Evolutionary conservation across 2,329 filamentous ascomycete genomes (phyloP).

Genomic region (Fusarium globosum): DNA sequence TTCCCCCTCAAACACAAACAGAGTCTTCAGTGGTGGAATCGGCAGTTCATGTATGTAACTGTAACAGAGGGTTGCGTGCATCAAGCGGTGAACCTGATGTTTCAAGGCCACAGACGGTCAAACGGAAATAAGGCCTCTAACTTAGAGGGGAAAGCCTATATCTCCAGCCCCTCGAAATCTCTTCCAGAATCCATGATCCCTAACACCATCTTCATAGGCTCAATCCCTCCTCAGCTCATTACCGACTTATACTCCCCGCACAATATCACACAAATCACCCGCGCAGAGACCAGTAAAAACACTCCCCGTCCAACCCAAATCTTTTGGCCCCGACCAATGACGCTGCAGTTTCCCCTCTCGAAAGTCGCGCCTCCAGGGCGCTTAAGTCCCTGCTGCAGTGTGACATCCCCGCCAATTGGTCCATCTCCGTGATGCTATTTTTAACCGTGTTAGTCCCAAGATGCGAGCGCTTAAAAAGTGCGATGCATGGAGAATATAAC

Average conservation of each 20-base stretch:
- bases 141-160: no score
- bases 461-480: constrained; percentile 35
- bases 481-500: constrained; percentile 25
- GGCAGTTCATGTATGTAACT: constrained; percentile 27
- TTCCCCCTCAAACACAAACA: neutral
- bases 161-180: neutral
- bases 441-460: constrained; percentile 30
- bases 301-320: constrained; percentile 28
- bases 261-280: constrained; percentile 34
- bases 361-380: constrained; percentile 36
- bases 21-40: constrained; percentile 1
- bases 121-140: constrained; percentile 9
- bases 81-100: constrained; percentile 30
- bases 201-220: constrained; percentile 2
- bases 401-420: constrained; percentile 48
- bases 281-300: constrained; percentile 16
- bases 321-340: constrained; percentile 12
- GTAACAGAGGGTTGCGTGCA: constrained; percentile 22
- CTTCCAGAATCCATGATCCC: neutral
- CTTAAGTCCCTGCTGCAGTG: constrained; percentile 45
- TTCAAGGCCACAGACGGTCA: neutral
- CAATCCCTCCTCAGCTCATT: constrained; percentile 8
- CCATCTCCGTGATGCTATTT: constrained; percentile 32
- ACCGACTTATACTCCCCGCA: constrained; percentile 11
- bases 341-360: constrained; percentile 19